Base-by-base conservation (phyloP, 192 early-diverging fungal species). In the Jimgerdemannia flammicorona region DNA sequence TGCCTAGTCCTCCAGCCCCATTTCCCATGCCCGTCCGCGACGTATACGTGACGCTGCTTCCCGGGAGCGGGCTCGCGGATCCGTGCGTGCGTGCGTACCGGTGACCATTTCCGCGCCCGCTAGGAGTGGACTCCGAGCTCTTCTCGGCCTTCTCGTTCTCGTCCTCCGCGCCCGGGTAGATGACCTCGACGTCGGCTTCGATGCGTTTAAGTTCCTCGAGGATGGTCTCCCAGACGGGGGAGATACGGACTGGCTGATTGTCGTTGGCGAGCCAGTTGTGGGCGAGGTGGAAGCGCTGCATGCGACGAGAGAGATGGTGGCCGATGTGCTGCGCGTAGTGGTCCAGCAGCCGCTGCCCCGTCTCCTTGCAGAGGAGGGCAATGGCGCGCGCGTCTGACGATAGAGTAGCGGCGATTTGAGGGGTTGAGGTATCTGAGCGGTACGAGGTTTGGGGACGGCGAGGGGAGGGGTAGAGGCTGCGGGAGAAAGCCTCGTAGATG, bases 251-350 rank as follows among this genome's bases (percentile, higher is more conserved):
- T 0, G 49, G 49, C 49, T 6, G 49, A 14, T 59, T 43, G 67
- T 64, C 63, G 43, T 39, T 40, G 6, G 64, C 0, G 6, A 39
- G 7, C 49, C 44, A 65, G 3, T 17, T 44, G 20, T 41, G 43
- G 41, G 65, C 66, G 4, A 78, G 49, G 44, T 78, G 73, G 39
- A 43, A 29, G 29, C 49, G 67, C 49, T 78, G 77, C 20, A 78
- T 44, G 10, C 49, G 42, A 11, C 59, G 20, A n/a, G 71, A 72
- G 39, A 72, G 64, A 10, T 29, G 39, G 43, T 78, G 70, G 29
- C 71, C 71, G 42, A 70, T 66, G 63, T 73, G 66, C 77, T 73
- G 72, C 40, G 73, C 70, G 68, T 78, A 72, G 40, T 72, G 49
- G 44, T 78, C 73, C 65, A 78, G 18, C 40, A 73, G 63, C 49